These are phyloP conservation scores for Xylariaceae sp. DNA, from an alignment of 2,329 filamentous ascomycete species.

Conservation along the genomic window DNA sequence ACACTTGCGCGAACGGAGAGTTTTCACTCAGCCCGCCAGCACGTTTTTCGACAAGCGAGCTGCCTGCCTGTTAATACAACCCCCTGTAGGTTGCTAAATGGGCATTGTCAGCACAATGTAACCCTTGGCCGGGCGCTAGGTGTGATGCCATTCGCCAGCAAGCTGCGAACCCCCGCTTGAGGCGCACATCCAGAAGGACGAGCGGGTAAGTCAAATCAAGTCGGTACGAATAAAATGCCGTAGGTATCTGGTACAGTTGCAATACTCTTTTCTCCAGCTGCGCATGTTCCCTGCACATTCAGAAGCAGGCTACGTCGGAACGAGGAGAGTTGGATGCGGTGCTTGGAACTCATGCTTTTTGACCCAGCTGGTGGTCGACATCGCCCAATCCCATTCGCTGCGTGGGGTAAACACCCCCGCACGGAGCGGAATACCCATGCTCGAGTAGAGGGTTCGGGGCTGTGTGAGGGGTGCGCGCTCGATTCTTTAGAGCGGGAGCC, in stretches of 20 bases:
- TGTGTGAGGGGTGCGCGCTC: too few species aligned
- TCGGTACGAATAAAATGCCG: neutral
- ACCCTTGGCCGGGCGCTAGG: neutral
- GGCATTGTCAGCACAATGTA: neutral
- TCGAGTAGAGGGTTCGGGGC: too few species aligned
- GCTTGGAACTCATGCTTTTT: too few species aligned
- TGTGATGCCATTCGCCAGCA: neutral
- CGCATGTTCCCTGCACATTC: neutral
- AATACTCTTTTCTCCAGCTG: constrained; percentile 2
- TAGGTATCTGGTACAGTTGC: neutral
- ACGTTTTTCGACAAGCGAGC: neutral
- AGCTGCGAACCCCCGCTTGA: neutral
- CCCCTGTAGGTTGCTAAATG: neutral
- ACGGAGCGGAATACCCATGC: too few species aligned
- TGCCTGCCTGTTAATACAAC: neutral
- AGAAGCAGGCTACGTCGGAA: too few species aligned
- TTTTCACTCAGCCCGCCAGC: neutral
- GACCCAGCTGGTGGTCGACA: too few species aligned
- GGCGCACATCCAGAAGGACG: neutral
- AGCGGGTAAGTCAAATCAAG: too few species aligned
- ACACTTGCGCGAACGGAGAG: too few species aligned
- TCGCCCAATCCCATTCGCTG: too few species aligned
- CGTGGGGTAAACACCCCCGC: too few species aligned
- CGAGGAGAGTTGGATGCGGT: too few species aligned
- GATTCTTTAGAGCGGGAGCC: too few species aligned